These are phyloP conservation scores for Exophiala sp. DNA, from an alignment of 2,329 filamentous ascomycete species.

Conservation along the genomic window DNA sequence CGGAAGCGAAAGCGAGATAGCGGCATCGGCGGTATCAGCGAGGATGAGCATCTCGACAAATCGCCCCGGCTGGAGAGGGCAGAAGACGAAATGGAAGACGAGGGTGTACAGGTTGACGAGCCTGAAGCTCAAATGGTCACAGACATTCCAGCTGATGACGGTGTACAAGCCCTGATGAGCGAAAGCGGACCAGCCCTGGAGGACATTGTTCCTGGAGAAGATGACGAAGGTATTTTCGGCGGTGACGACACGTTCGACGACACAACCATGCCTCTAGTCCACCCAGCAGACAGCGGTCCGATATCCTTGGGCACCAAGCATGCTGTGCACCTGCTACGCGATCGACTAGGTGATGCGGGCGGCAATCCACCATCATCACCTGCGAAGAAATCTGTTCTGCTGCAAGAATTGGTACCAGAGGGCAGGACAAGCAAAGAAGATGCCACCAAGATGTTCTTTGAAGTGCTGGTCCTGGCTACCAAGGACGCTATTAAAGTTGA, in stretches of 20 bases:
- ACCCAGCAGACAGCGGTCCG: slow-evolving; percentile 78
- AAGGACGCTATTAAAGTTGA: slow-evolving; percentile 98
- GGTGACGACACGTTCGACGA: slow-evolving; percentile 69
- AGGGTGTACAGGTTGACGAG: slow-evolving; percentile 46
- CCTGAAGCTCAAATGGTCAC: slow-evolving; percentile 63
- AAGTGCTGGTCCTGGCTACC: slow-evolving; percentile 89
- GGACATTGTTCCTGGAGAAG: slow-evolving; percentile 43
- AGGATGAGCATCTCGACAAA: slow-evolving; percentile 61
- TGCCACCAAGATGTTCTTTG: slow-evolving; percentile 99
- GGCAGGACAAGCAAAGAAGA: slow-evolving; percentile 76
- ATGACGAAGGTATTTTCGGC: slow-evolving; percentile 44
- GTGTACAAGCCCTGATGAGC: slow-evolving; percentile 35
- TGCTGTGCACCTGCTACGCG: slow-evolving; percentile 88
- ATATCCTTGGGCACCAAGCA: slow-evolving; percentile 91
- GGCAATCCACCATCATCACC: slow-evolving; percentile 68
- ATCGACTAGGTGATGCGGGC: slow-evolving; percentile 72
- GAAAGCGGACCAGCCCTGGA: slow-evolving; percentile 47
- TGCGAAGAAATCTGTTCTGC: slow-evolving; percentile 72
- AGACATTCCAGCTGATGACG: slow-evolving; percentile 50
- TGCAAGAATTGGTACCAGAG: slow-evolving; percentile 88
- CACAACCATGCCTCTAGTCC: slow-evolving; percentile 69
- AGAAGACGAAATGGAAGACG: slow-evolving; percentile 57
- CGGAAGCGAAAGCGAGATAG: slow-evolving; percentile 93
- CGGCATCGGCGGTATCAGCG: slow-evolving; percentile 69
- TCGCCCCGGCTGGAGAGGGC: slow-evolving; percentile 61